Conservation (phyloP, 257 asterid species). For the Eucommia ulmoides region DNA sequence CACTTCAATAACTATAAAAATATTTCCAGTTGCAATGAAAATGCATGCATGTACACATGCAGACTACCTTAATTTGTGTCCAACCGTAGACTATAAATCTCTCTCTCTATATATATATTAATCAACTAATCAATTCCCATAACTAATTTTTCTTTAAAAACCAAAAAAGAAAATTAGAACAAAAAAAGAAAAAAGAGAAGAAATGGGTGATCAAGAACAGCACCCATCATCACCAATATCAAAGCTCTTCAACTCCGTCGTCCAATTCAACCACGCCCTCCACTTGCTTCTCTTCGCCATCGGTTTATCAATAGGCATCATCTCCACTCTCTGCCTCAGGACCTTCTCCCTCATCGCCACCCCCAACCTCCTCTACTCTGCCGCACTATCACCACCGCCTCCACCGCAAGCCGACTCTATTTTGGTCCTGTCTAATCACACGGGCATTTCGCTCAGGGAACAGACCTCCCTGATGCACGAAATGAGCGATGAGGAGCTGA, state of each 20-base stretch:
- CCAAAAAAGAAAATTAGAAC: too few species aligned
- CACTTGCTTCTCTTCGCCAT: conserved; percentile 24
- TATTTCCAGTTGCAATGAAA: too few species aligned
- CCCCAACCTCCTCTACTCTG: conserved; percentile 5
- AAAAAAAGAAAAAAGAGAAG: too few species aligned
- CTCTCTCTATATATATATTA: too few species aligned
- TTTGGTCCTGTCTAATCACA: not conserved
- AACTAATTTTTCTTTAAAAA: too few species aligned
- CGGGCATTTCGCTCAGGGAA: not conserved
- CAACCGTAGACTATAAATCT: too few species aligned
- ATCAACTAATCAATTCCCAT: too few species aligned
- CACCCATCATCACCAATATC: conserved; percentile 10
- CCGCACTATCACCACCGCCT: conserved; percentile 1
- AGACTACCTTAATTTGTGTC: too few species aligned
- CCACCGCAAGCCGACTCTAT: not conserved
- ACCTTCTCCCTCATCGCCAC: conserved; percentile 22
- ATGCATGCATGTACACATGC: too few species aligned
- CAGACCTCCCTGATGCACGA: conserved; percentile 21
- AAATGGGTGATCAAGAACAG: not conserved
- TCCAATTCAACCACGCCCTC: conserved; percentile 10
- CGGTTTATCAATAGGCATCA: conserved; percentile 39
- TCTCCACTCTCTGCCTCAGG: conserved; percentile 20
- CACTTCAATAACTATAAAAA: too few species aligned
- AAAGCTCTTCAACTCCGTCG: conserved; percentile 10
- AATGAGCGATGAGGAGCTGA: conserved; percentile 52